A percentile compares a stretch with the other conserved stretches of the same genome.
Evolutionary conservation across 2,329 filamentous ascomycete genomes (phyloP).

Genomic region (Biscogniauxia marginata): DNA sequence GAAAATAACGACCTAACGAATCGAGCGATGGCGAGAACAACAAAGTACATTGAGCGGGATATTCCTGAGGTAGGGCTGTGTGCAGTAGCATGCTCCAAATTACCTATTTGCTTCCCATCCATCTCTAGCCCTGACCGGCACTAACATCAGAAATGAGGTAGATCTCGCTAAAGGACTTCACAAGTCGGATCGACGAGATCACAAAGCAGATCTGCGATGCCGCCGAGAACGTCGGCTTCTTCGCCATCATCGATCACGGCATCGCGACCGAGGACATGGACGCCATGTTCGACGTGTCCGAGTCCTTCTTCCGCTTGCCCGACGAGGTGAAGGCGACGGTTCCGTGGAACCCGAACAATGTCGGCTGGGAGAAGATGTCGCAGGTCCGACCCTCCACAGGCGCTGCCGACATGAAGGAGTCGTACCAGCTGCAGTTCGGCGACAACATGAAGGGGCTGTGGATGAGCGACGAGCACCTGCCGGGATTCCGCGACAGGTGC

Average conservation of each 20-base stretch:
- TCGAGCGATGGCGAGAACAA: neutral
- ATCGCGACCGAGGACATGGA: slow-evolving; percentile 49
- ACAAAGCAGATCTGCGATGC: slow-evolving; percentile 50
- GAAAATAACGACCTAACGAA: neutral
- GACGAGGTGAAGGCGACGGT: slow-evolving; percentile 52
- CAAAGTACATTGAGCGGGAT: neutral
- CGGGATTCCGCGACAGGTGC: slow-evolving; percentile 46
- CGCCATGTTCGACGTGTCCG: slow-evolving; percentile 49
- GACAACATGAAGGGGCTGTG: slow-evolving; percentile 51
- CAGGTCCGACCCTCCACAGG: slow-evolving; percentile 61
- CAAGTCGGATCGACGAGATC: slow-evolving; percentile 51
- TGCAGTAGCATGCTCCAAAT: too few species aligned
- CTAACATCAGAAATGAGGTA: slow-evolving; percentile 7
- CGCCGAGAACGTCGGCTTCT: slow-evolving; percentile 61
- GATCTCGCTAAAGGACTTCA: slow-evolving; percentile 55
- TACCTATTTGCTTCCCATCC: neutral
- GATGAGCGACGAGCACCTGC: slow-evolving; percentile 46
- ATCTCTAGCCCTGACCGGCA: neutral
- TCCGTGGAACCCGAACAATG: slow-evolving; percentile 54
- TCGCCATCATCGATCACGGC: slow-evolving; percentile 55
- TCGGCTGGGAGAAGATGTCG: slow-evolving; percentile 59
- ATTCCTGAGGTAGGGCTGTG: neutral
- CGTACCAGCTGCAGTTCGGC: slow-evolving; percentile 63
- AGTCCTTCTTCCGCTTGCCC: slow-evolving; percentile 53
- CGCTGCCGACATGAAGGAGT: slow-evolving; percentile 58